These are phyloP conservation scores for Backusella sp. DNA, from an alignment of 192 early-diverging fungal species.

Conservation along the genomic window DNA sequence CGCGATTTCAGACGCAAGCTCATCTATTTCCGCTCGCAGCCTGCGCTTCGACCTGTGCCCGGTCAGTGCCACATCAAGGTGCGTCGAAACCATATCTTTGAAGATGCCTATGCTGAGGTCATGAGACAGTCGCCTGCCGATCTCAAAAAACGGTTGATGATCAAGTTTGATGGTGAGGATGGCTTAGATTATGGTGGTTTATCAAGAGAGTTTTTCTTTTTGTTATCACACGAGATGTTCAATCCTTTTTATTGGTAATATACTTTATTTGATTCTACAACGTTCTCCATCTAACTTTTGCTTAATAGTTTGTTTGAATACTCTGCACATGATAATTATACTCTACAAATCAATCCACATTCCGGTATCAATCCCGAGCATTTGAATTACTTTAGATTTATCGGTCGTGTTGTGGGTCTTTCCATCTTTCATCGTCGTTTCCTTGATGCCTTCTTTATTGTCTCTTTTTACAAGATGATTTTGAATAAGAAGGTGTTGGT, in stretches of 20 bases:
- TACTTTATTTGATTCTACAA: too few species aligned
- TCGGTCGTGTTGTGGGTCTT: slow-evolving; percentile 93
- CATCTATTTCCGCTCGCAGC: slow-evolving; percentile 95
- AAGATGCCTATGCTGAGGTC: slow-evolving; percentile 93
- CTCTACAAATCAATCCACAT: slow-evolving; percentile 96
- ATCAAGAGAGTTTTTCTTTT: slow-evolving; percentile 96
- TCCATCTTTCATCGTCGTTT: slow-evolving; percentile 97
- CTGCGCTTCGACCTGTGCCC: slow-evolving; percentile 81
- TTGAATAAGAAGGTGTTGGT: slow-evolving; percentile 86
- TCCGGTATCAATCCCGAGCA: slow-evolving; percentile 96
- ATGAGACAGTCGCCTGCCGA: slow-evolving; percentile 91
- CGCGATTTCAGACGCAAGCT: slow-evolving; percentile 96
- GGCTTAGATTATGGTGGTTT: slow-evolving; percentile 98
- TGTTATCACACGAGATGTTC: slow-evolving; percentile 98
- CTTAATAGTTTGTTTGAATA: slow-evolving; percentile 87
- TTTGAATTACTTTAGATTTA: slow-evolving; percentile 98
- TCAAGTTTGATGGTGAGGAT: slow-evolving; percentile 98
- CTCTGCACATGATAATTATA: slow-evolving; percentile 97
- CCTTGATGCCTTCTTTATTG: slow-evolving; percentile 95
- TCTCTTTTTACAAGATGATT: slow-evolving; percentile 98
- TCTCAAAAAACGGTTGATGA: slow-evolving; percentile 96
- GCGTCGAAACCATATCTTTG: slow-evolving; percentile 85
- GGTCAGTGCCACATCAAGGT: slow-evolving; percentile 96
- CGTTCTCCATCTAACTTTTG: slow-evolving; percentile 17
- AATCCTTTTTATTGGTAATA: slow-evolving; percentile 77